Evolutionary conservation across 2,329 filamentous ascomycete genomes (phyloP).

Genomic region (Ceratocystis smalleyi): DNA sequence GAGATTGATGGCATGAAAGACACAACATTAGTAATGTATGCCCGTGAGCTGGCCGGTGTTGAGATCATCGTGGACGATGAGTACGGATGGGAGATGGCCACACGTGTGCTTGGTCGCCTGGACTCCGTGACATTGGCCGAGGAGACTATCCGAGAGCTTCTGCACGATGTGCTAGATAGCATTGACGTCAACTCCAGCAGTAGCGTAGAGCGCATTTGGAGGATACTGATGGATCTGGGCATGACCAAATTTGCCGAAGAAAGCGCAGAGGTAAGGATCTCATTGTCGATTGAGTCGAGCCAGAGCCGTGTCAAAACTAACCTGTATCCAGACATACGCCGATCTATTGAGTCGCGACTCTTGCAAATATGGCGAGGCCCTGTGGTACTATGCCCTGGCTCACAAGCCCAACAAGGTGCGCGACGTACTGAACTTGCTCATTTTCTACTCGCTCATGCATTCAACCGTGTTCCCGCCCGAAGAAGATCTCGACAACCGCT

Average conservation of each 20-base stretch:
- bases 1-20: constrained; percentile 58
- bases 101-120: constrained; percentile 67
- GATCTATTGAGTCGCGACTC: constrained; percentile 58
- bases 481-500: constrained; percentile 54
- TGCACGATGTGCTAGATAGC: constrained; percentile 47
- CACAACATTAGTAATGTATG: constrained; percentile 61
- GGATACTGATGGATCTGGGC: constrained; percentile 60
- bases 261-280: constrained; percentile 59
- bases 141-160: constrained; percentile 56
- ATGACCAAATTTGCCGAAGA: constrained; percentile 65
- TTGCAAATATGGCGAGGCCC: constrained; percentile 66
- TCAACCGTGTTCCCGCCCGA: constrained; percentile 64
- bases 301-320: constrained; percentile 20
- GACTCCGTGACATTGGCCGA: constrained; percentile 57
- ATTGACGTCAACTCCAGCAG: constrained; percentile 49
- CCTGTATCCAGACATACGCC: constrained; percentile 53
- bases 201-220: constrained; percentile 69
- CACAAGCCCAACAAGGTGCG: constrained; percentile 66
- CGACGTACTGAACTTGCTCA: constrained; percentile 71
- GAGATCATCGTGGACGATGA: constrained; percentile 33
- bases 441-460: constrained; percentile 73
- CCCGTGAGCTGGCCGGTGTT: constrained; percentile 46
- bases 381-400: constrained; percentile 82
- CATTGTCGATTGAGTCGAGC: background rate
- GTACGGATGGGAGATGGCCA: constrained; percentile 80